Percentiles rank a stretch among this genome's conserved stretches.
Conservation (phyloP, 108 stramenopile genomes). For the Nitzschia sp. region DNA sequence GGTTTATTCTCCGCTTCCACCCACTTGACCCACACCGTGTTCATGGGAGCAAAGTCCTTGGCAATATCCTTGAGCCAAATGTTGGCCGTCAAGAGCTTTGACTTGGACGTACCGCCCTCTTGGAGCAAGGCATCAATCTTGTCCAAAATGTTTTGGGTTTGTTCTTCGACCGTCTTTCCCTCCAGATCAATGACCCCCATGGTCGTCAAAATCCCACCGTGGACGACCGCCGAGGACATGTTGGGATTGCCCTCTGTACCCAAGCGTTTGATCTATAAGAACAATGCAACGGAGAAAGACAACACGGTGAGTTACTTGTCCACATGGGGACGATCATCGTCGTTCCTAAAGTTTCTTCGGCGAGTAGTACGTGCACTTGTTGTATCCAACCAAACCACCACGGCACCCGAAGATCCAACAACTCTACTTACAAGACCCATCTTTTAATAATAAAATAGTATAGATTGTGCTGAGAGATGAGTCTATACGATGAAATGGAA, state of each 20-base stretch:
- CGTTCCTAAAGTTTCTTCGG: no score
- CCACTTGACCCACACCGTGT: constrained; percentile 58
- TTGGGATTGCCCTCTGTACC: constrained; percentile 19
- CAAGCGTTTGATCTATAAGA: constrained; percentile 12
- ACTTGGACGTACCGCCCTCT: constrained; percentile 52
- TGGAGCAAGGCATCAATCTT: constrained; percentile 50
- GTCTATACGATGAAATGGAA: no score
- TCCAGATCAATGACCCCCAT: constrained; percentile 39
- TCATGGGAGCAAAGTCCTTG: constrained; percentile 49
- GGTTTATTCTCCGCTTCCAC: constrained; percentile 48
- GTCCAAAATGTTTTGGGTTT: constrained; percentile 41
- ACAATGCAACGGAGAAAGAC: no score
- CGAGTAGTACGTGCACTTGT: no score
- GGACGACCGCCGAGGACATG: constrained; percentile 44
- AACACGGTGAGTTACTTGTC: no score
- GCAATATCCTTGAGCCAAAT: constrained; percentile 64
- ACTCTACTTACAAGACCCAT: no score
- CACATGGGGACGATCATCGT: no score
- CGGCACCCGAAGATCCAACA: no score
- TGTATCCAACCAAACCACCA: no score
- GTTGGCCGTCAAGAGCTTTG: constrained; percentile 45
- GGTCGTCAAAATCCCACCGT: constrained; percentile 41
- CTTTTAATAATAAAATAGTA: no score
- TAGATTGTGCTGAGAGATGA: no score
- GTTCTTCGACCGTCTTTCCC: constrained; percentile 22